Base-by-base conservation (phyloP, 2,329 filamentous ascomycete genomes). In the Colletotrichum theobromicola region DNA sequence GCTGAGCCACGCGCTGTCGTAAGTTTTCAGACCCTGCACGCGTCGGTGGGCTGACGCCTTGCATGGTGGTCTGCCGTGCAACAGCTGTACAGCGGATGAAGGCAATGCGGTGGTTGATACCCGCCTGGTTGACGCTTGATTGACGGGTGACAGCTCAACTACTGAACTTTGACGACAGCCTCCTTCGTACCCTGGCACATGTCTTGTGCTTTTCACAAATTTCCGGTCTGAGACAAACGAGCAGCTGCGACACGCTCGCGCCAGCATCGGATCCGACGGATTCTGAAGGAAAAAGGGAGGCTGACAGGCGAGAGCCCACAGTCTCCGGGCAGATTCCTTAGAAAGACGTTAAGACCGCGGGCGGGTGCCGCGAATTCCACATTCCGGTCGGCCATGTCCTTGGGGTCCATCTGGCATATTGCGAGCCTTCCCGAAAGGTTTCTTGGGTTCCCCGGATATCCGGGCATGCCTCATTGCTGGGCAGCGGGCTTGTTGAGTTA, bases 1-100 rank as follows among this genome's bases (percentile, higher is more conserved):
- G 72, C 72, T 64, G 72, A 74, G 72, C 72, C 72, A 74, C 72
- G 62, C 35, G 57, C n/a, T 67, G 68, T 72, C 72, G 72, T 72
- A 66, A 74, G 68, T 74, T 55, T 62, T 66, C 61, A 57, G 30
- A 53, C 62, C 66, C 68, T 74, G 72, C 57, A 62, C 28, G 12
- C 55, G 37, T 74, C 37, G 53, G 55, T 71, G 61, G 53, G 57
- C 68, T 72, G 72, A 70, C 42, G 42, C 26, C 16, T 35, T 32
- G 61, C 53, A 32, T 37, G 50, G 37, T n/a, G 30, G 34, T 63
- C 60, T 63, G 60, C 61, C n/a, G 24, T 46, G 61, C 37, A 24
- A 50, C 34, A 32, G 26, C 16, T 34, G 57, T 15, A 32, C 57
- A 32, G 26, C n/a, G 21, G 34, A 18, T 2, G 26, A 64, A 13